Conservation (phyloP, 345 rosid genomes). For the Aquilaria sinensis region DNA sequence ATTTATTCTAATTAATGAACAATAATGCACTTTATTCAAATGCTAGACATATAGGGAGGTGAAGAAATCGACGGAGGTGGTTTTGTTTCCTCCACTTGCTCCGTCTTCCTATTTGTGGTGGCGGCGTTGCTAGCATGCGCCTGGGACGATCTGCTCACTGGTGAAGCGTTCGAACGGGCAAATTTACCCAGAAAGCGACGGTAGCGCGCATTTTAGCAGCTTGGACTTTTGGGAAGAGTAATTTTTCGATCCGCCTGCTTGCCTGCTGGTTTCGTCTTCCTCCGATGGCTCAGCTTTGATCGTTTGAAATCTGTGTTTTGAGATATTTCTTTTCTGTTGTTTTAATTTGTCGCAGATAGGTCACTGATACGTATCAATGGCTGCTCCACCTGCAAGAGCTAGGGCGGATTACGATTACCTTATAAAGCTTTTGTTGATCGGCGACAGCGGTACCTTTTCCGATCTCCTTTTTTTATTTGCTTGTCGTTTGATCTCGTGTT, state of each 20-base stretch:
- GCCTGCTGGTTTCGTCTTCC: no score
- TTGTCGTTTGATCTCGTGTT: neutral
- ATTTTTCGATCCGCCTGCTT: no score
- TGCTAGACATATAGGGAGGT: no score
- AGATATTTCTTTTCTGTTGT: no score
- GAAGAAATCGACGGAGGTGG: neutral
- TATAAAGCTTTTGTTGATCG: constrained; percentile 76
- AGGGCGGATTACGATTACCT: constrained; percentile 77
- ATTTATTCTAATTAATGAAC: no score
- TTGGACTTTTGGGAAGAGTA: neutral
- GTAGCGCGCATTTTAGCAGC: constrained; percentile 8
- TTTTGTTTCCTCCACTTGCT: neutral
- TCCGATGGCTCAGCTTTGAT: no score
- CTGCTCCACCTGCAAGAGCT: constrained; percentile 73
- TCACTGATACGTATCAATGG: constrained; percentile 31
- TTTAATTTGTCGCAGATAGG: no score
- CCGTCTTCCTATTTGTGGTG: constrained; percentile 3
- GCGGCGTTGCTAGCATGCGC: constrained; percentile 10
- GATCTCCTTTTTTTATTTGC: neutral
- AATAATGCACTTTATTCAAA: no score
- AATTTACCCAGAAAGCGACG: neutral
- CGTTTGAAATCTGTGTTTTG: no score
- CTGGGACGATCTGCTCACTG: neutral
- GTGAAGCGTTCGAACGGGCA: no score
- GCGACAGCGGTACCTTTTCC: constrained; percentile 52